Percentiles rank a stretch among this genome's conserved stretches.
These are phyloP conservation scores for Tillandsia leiboldiana DNA, from an alignment of 176 grass and related monocot genomes.

Conservation along the genomic window DNA sequence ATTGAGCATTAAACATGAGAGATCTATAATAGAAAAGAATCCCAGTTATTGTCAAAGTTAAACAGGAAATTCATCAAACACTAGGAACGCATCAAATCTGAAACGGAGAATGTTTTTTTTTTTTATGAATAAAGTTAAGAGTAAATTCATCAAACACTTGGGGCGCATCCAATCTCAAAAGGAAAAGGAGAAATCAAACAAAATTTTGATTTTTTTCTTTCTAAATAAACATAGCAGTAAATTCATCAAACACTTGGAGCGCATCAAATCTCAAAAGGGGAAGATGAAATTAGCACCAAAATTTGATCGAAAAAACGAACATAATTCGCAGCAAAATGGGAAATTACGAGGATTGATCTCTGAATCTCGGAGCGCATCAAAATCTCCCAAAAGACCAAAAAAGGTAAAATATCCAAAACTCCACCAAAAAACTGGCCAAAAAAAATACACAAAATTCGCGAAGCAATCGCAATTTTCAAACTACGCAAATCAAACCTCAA, in stretches of 20 bases:
- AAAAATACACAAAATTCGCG: not conserved
- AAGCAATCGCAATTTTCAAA: constrained; percentile 1
- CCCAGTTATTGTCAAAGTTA: not conserved
- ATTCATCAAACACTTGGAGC: no score
- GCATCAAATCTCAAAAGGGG: no score
- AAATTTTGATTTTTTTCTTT: not conserved
- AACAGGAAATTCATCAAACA: no score
- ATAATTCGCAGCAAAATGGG: not conserved
- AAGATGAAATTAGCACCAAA: not conserved
- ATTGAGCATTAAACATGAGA: not conserved
- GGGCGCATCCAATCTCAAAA: no score
- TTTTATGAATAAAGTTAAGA: not conserved
- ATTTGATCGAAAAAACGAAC: not conserved
- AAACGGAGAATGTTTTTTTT: constrained; percentile 6
- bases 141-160: no score
- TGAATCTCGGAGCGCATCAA: no score
- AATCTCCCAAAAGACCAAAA: no score
- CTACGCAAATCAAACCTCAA: no score
- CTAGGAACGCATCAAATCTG: constrained; percentile 10
- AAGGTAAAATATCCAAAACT: not conserved
- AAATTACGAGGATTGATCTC: not conserved
- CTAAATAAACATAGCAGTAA: no score
- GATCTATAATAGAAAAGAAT: not conserved
- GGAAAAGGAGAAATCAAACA: not conserved
- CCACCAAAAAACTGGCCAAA: not conserved